A percentile compares a stretch with the other conserved stretches of the same genome.
Conservation (phyloP, 2,329 filamentous ascomycete species). For the Colletotrichum tamarilloi region DNA sequence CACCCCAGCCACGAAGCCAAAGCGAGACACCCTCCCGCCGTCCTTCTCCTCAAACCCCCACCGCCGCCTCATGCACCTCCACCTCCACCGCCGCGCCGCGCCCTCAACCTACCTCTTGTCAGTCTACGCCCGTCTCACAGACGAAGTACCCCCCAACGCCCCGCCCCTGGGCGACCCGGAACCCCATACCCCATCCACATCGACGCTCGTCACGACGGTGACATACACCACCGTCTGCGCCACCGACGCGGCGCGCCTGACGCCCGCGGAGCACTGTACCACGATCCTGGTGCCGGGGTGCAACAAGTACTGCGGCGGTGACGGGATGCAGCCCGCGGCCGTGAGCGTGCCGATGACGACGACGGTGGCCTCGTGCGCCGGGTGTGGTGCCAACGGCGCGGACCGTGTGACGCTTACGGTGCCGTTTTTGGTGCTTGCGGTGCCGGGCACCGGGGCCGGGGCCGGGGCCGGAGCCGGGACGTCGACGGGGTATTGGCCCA, state of each 20-base stretch:
- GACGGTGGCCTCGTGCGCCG: constrained; percentile 42
- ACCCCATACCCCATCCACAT: constrained; percentile 40
- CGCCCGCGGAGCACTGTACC: constrained; percentile 46
- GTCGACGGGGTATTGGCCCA: constrained; percentile 16
- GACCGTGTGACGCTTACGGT: constrained; percentile 48
- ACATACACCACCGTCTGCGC: constrained; percentile 48
- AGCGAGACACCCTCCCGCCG: no score
- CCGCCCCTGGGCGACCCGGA: constrained; percentile 46
- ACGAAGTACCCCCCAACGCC: constrained; percentile 41
- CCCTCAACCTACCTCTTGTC: constrained; percentile 50
- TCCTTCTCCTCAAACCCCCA: not conserved
- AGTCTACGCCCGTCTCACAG: constrained; percentile 52
- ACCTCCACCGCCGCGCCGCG: constrained; percentile 41
- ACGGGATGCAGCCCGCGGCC: constrained; percentile 13
- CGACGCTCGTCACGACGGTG: constrained; percentile 38
- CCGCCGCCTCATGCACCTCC: constrained; percentile 23
- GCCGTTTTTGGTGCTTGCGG: constrained; percentile 38
- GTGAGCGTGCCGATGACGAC: constrained; percentile 43
- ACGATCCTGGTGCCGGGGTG: constrained; percentile 42
- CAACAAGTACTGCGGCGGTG: constrained; percentile 38
- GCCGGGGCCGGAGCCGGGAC: constrained; percentile 20
- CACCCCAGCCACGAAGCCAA: not conserved
- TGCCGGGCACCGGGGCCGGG: constrained; percentile 25
- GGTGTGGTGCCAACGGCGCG: constrained; percentile 45
- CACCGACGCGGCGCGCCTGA: constrained; percentile 46